Base-by-base conservation (phyloP, 345 rosid genomes). In the Microcos paniculata region DNA sequence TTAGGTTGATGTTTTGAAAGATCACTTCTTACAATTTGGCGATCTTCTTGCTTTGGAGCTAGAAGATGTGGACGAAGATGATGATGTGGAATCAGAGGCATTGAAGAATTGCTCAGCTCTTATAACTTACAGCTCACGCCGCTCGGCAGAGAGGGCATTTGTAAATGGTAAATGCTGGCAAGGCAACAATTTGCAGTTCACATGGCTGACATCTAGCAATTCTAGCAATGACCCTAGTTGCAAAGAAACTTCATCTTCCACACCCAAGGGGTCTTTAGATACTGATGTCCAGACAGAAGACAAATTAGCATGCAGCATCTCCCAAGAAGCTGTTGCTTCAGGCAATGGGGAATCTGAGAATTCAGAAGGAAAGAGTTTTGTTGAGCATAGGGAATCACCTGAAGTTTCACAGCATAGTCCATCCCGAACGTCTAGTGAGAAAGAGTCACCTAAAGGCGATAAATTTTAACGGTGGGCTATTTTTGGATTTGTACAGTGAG, bases 71-170 rank as follows among this genome's bases (percentile, higher is more conserved):
- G 90, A 87, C 76, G 63, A 56, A 51, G 84, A 80, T 58, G 65
- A 65, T 70, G 78, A 35, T 66, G 77, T 84, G 65, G 83, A 76
- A 7, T 80, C 83, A 31, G 87, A 81, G 71, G 77, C 77, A 35
- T 58, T 33, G 33, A 84, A 82, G 67, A 79, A 75, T 78, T 86
- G 79, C 83, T 85, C 87, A 46, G 97, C 86, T 56, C 78, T 73
- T 43, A 63, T 93, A 73, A 88, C 86, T 62, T 96, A 84, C 75
- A 75, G 82, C 71, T 85, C 87, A 45, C 97, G 92, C 6, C 82
- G 56, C 18, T 80, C 96, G 48, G 98, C 98, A 10, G 98, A 96
- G 84, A 89, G 77, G 80, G 99, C 99, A 64, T 91, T 91, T 80
- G 70, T 76, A 16, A 88, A 89, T 80, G 96, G 87, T 79, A 96